phyloP scores from a whole-genome alignment of 164 flowering plant species.

The Macadamia tetraphylla region DNA sequence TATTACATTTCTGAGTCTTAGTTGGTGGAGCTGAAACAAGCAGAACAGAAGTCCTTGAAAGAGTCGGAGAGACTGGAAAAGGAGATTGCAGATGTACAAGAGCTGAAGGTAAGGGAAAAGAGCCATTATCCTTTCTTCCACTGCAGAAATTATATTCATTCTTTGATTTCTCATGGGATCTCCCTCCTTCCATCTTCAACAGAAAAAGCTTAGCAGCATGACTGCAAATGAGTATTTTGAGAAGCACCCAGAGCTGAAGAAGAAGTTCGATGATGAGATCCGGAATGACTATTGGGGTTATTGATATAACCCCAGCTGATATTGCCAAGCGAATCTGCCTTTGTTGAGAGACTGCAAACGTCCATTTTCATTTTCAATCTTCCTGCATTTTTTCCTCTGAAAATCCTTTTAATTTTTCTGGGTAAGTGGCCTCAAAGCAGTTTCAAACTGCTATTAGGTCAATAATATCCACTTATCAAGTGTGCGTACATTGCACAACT shows the following conservation, averaged over 20 bases:
- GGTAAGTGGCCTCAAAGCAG: no score
- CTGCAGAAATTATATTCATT: background rate
- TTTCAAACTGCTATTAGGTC: no score
- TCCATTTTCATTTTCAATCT: no score
- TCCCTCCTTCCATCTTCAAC: slow-evolving; percentile 13
- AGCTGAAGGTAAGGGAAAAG: slow-evolving; percentile 59
- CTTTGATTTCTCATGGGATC: slow-evolving; percentile 1
- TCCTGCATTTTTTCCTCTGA: no score
- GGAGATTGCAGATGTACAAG: slow-evolving; percentile 81
- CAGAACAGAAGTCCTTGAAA: slow-evolving; percentile 71
- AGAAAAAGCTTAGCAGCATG: slow-evolving; percentile 89
- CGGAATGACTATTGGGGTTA: slow-evolving; percentile 96
- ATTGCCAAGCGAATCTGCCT: background rate
- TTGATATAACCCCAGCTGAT: slow-evolving; percentile 20
- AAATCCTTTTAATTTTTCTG: no score
- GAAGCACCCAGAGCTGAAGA: slow-evolving; percentile 89
- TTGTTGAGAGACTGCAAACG: no score
- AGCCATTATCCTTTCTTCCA: background rate
- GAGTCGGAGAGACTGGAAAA: slow-evolving; percentile 90
- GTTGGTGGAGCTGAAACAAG: slow-evolving; percentile 90
- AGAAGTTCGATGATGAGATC: slow-evolving; percentile 94
- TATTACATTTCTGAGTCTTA: slow-evolving; percentile 18
- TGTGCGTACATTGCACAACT: no score
- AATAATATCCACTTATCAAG: no score
- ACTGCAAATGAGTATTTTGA: slow-evolving; percentile 90